Evolutionary conservation across 2,329 filamentous ascomycete species (phyloP), one percentile per base, ranked within the genome.

Genomic region (Hyphodiscus sp.): DNA sequence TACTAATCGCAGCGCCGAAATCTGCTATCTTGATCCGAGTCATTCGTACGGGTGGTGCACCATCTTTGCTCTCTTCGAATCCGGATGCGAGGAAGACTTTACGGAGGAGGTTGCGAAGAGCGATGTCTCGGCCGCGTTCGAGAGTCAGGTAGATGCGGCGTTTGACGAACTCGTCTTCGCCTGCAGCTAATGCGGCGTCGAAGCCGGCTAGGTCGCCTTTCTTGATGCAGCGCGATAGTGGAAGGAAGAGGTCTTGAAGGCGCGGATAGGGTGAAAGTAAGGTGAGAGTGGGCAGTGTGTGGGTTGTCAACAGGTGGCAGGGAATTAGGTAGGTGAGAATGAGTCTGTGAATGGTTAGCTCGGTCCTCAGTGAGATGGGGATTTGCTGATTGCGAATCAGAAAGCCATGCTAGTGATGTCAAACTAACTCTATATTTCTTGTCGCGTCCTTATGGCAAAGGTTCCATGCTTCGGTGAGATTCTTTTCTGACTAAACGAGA

Each of bases 321-420:
- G 94, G 94, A 50, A 99, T 91, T 11, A 99, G 82, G 65, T 99
- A 99, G 2, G 87, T 95, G 29, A 99, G 78, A 52, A 99, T 97
- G 52, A 94, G 80, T 65, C 89, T 94, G 61, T 7, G 20, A 43
- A n/a, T 38, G 15, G 41, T 50, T 13, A 50, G 7, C 47, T 18
- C 47, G 58, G 73, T 52, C 56, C 55, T 45, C 38, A 49, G 47
- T 54, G 43, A 47, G 55, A 48, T 20, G 50, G 26, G 47, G 5
- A n/a, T 6, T 38, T 13, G 16, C 5, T 38, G 4, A 10, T 13
- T 38, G 33, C 13, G 33, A 38, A 38, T 38, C 33, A 38, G 16
- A 15, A 38, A 38, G 33, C 11, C 33, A 38, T 38, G 11, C 5
- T 6, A 2, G 33, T 5, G 33, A 10, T 38, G 43, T 19, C 23